Base-by-base conservation (phyloP, 768 basidiomycete genomes). In the Scleroderma citrinum region DNA sequence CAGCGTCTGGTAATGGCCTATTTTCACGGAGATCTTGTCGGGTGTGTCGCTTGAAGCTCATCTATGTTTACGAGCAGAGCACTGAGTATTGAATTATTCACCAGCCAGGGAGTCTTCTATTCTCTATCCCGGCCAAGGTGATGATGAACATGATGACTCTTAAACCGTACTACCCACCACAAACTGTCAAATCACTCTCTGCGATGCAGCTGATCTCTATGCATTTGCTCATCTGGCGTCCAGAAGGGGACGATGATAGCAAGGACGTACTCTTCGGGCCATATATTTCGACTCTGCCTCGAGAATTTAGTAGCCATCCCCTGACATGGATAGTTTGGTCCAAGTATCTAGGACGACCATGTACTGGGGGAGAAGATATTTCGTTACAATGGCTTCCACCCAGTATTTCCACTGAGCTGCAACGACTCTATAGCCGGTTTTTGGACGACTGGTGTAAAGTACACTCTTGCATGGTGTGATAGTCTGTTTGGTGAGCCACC, bases 201-300 rank as follows among this genome's bases (percentile, higher is more conserved):
- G 86, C 88, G 10, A 76, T 75, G 4, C 93, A 96, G 59, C 64
- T 89, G 14, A 77, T 96, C 29, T 81, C 90, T 6, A 68, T 97
- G 51, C 91, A 96, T 71, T 73, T 96, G 10, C 73, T 80, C 35
- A 69, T 93, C 2, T 75, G 87, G 66, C 76, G 76, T 37, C 85
- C 84, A 2, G 47, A 51, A 30, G 57, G 49, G n/a, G 59, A 61
- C 7, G 64, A 59, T 2, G 68, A 70, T 16, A 82, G 80, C 19
- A 53, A 52, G 21, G 85, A 88, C 57, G 69, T 76, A 55, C 63
- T 63, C 13, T 85, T 83, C 63, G 80, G 84, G 23, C 84, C 89
- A 2, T 96, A 92, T 62, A 82, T 96, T 40, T 82, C 84, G 0
- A 75, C 82, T 1, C 69, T 97, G 23, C 95, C 95, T 2, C 62